Evolutionary conservation across 2,329 filamentous ascomycete species (phyloP).

Genomic region (Aspergillus texensis): DNA sequence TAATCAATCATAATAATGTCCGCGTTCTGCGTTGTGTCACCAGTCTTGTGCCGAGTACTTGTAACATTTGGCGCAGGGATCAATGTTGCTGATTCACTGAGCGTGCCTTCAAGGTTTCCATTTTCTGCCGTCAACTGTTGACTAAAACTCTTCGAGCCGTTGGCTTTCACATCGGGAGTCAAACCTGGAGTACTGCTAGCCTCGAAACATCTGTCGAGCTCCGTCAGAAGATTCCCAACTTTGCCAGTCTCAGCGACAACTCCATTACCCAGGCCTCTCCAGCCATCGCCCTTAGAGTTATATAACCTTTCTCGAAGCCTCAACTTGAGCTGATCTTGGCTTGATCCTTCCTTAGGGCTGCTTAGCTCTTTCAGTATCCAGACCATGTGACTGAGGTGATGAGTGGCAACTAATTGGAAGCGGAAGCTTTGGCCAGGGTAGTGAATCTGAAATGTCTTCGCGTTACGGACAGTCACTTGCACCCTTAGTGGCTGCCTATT

Average conservation of each 20-base stretch:
- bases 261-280: conserved; percentile 44
- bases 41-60: conserved; percentile 3
- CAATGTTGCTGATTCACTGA: neutral
- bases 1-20: conserved; percentile 44
- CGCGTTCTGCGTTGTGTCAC: conserved; percentile 17
- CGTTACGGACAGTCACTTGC: conserved; percentile 39
- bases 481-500: conserved; percentile 27
- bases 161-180: neutral
- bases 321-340: conserved; percentile 23
- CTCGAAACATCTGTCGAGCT: conserved; percentile 34
- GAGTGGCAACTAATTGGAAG: conserved; percentile 35
- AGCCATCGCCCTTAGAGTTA: conserved; percentile 40
- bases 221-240: conserved; percentile 35
- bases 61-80: neutral
- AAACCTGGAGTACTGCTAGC: conserved; percentile 9
- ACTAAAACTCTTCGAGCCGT: neutral
- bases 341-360: conserved; percentile 18
- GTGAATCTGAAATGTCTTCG: conserved; percentile 38
- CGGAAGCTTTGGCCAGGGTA: conserved; percentile 37
- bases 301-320: conserved; percentile 38
- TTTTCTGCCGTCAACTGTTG: neutral
- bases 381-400: conserved; percentile 31
- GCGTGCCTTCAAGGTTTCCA: neutral
- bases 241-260: conserved; percentile 37
- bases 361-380: conserved; percentile 40